Evolutionary conservation across 208 protist species (phyloP), one percentile per base, ranked within the genome.

Genomic region (Vickermania spadyakhi): DNA sequence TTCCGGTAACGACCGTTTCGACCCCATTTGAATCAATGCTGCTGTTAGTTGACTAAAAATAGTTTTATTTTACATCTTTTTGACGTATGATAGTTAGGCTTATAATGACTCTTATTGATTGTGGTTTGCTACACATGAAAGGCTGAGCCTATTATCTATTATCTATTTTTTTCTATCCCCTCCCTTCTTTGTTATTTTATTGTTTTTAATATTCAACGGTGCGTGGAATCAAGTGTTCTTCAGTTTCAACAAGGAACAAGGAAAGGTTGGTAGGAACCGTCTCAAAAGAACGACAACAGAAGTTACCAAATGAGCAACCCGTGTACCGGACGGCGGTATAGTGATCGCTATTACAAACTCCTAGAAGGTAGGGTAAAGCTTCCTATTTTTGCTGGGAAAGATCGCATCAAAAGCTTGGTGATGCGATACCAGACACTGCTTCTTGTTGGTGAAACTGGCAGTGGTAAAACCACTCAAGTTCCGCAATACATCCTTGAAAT

Each of bases 391-490:
- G 73, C 73, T 14, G 83, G 73, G 0, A 91, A 89, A 60, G 67
- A 75, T 21, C 66, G 76, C 25, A 84, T 94, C 62, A 77, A 89
- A 61, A 75, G 97, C 50, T 73, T 99, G 21, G 55, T 99, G 3
- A 62, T 65, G n/a, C 72, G 79, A 28, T 86, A 96, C 49, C 89
- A 94, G 52, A 90, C 94, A 0, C 41, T 97, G 0, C 78, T 98
- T 4, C 73, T 98, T 18, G 89, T 91, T 14, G 93, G 94, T 25
- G 91, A 96, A 56, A 98, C 96, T 4, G 96, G 96, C 26, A 97
- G 84, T 67, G 96, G 96, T 50, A 98, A 98, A 61, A 96, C 92
- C 31, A 98, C 96, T 11, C 95, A 98, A 67, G 85, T 98, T 7
- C 91, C 96, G 4, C 96, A 98, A 68, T 97, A 91, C 63, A 68